Evolutionary conservation across 2,329 filamentous ascomycete species (phyloP), one percentile per base, ranked within the genome.

Genomic region (Colletotrichum tropicicola): DNA sequence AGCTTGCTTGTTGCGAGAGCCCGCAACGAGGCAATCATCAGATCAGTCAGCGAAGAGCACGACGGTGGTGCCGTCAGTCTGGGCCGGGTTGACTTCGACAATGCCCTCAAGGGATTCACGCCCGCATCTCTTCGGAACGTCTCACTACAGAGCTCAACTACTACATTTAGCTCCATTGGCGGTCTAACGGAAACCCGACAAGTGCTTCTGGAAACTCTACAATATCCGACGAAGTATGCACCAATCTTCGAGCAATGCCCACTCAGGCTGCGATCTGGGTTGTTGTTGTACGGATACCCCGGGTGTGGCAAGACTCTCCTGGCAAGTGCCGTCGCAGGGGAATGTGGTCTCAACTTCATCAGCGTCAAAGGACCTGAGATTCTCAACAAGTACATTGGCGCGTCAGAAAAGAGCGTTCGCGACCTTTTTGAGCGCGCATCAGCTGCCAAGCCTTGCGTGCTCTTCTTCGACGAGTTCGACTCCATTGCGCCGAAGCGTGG

Each of bases 401-500:
- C 96, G 1, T 97, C 92, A 27, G 96, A 99, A 74, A 99, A 99
- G 83, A 94, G 90, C 66, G 94, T 99, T 6, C 90, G 97, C 43
- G 96, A 99, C 76, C 84, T 99, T 1, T 99, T 99, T 73, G 95
- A 97, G 74, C 89, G 96, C 43, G 96, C 96, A 0, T 90, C 91
- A 73, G 95, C 96, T 3, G 96, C 96, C 5, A 89, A 91, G 65
- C 97, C 97, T 0, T 98, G 96, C 71, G 92, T 99, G 5, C 84
- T 99, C 8, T 99, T 99, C 84, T 99, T 99, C 74, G 96, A 99
- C 74, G 96, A 99, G 77, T 99, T 99, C 74, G 96, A 99, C 80
- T 94, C 92, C 39, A 98, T 99, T 68, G 97, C 97, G 0, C 96
- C 96, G 3, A 99, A 98, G 79, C 88, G 96, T 80, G 96, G 96